phyloP scores from a whole-genome alignment of 2,329 filamentous ascomycete genomes.

The Epichloe glyceriae region DNA sequence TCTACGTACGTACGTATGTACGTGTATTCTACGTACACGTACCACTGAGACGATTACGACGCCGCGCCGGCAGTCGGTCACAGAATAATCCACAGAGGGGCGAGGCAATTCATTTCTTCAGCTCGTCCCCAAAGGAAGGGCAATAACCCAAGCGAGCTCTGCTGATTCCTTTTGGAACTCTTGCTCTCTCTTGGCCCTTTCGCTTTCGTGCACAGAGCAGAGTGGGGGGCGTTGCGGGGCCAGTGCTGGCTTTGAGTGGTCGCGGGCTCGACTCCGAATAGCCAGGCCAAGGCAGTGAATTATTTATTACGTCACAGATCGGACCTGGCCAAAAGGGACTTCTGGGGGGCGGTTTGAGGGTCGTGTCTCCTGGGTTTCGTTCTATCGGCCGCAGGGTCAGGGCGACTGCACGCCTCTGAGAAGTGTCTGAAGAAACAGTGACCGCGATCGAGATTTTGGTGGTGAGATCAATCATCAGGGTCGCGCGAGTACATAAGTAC shows the following conservation, averaged over 20 bases:
- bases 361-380: neutral
- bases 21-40: neutral
- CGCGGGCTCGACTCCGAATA: neutral
- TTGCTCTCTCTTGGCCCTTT: neutral
- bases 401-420: neutral
- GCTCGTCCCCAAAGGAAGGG: neutral
- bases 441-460: conserved; percentile 18
- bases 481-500: conserved; percentile 2
- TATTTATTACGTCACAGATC: neutral
- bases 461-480: conserved; percentile 15
- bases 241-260: neutral
- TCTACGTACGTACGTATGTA: neutral
- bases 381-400: neutral
- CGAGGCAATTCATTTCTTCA: neutral
- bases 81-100: neutral
- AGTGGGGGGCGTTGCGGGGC: neutral
- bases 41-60: neutral
- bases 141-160: neutral
- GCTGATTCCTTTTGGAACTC: neutral
- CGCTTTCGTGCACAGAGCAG: neutral
- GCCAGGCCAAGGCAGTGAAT: neutral
- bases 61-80: too few species aligned
- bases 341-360: neutral
- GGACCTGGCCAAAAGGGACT: neutral
- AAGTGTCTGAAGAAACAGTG: neutral